These are phyloP conservation scores for Mycosphaerella arachidis DNA, from an alignment of 2,329 filamentous ascomycete genomes.

Conservation along the genomic window DNA sequence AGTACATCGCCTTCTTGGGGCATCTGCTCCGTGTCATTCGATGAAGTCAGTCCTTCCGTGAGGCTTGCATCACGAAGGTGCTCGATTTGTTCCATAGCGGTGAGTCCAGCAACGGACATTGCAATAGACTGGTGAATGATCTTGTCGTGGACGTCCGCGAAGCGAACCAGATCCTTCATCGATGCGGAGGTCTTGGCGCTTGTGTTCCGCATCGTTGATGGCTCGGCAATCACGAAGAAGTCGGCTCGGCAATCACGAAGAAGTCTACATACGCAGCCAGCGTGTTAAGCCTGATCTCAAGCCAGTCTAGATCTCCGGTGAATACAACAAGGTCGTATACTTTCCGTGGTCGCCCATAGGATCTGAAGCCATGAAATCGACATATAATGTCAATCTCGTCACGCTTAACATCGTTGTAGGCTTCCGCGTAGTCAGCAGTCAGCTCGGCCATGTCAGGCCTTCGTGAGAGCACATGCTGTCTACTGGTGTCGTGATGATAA, in stretches of 20 bases:
- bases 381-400: neutral
- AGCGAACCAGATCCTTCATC: slow-evolving; percentile 48
- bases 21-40: slow-evolving; percentile 42
- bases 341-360: slow-evolving; percentile 38
- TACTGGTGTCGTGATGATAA: neutral
- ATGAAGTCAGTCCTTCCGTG: slow-evolving; percentile 50
- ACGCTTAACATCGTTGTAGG: neutral
- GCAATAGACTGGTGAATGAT: slow-evolving; percentile 57
- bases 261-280: slow-evolving; percentile 58
- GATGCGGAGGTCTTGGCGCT: slow-evolving; percentile 52
- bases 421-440: neutral
- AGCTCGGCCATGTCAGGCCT: neutral
- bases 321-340: slow-evolving; percentile 61
- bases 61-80: slow-evolving; percentile 55
- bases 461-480: neutral
- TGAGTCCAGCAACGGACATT: slow-evolving; percentile 36
- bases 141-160: slow-evolving; percentile 53
- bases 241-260: slow-evolving; percentile 63
- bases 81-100: slow-evolving; percentile 49
- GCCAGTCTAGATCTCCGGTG: slow-evolving; percentile 60
- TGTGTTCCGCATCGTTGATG: slow-evolving; percentile 54
- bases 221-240: slow-evolving; percentile 62
- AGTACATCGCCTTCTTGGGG: slow-evolving; percentile 49
- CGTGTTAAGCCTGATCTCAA: slow-evolving; percentile 59
- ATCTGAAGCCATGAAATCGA: neutral